These are phyloP conservation scores for Aspergillus sp. DNA, from an alignment of 2,329 filamentous ascomycete species.

Conservation along the genomic window DNA sequence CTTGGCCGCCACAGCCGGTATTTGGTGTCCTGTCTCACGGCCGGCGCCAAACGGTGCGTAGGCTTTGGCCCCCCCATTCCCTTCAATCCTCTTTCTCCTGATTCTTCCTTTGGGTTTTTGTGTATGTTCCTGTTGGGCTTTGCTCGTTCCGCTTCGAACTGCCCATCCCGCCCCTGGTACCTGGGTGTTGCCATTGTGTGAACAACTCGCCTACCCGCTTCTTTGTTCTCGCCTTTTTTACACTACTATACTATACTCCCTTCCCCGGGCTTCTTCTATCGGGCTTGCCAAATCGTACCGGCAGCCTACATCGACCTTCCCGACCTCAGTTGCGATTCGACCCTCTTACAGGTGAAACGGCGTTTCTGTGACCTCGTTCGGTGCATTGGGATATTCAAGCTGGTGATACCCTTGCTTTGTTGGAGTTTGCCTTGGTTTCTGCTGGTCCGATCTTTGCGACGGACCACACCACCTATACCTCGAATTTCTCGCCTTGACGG, in stretches of 20 bases:
- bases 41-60: constrained; percentile 50
- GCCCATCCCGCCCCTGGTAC: constrained; percentile 18
- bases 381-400: constrained; percentile 33
- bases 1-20: constrained; percentile 49
- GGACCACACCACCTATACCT: constrained; percentile 27
- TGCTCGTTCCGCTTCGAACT: constrained; percentile 21
- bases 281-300: neutral
- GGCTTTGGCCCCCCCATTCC: constrained; percentile 42
- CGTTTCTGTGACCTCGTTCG: constrained; percentile 24
- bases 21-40: constrained; percentile 50
- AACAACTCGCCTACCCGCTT: constrained; percentile 14
- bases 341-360: constrained; percentile 26
- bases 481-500: constrained; percentile 36
- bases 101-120: constrained; percentile 23
- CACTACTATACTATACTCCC: too few relatives aligned
- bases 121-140: constrained; percentile 17
- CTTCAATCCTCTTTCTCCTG: constrained; percentile 21
- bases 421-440: constrained; percentile 29
- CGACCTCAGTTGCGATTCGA: constrained; percentile 24
- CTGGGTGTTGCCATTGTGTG: constrained; percentile 12
- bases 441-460: constrained; percentile 30
- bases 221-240: constrained; percentile 14
- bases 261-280: too few relatives aligned
- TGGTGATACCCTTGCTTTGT: constrained; percentile 39
- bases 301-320: constrained; percentile 1